A percentile compares a stretch with the other conserved stretches of the same genome.
phyloP scores from a whole-genome alignment of 1,139 yeast genomes.

The Candida neerlandica region DNA sequence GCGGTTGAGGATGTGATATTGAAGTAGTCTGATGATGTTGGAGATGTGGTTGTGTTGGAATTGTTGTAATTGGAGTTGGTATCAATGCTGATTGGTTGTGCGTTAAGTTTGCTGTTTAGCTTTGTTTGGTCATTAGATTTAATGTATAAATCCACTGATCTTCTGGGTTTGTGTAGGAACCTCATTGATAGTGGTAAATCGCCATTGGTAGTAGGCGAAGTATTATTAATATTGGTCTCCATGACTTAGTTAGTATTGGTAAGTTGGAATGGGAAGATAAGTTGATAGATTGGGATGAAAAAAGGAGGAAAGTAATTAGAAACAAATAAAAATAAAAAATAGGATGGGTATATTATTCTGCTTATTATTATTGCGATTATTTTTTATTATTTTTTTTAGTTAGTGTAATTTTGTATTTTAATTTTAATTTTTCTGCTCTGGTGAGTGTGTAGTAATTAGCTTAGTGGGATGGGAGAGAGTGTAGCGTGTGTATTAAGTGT shows the following conservation, averaged over 20 bases:
- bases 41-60: slow-evolving; percentile 1
- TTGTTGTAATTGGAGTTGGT: not conserved
- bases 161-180: slow-evolving; percentile 45
- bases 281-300: not conserved
- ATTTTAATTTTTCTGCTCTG: too few species aligned
- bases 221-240: slow-evolving; percentile 1
- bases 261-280: not conserved
- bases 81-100: slow-evolving; percentile 12
- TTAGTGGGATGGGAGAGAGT: too few species aligned
- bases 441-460: too few species aligned
- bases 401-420: not conserved
- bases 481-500: not conserved
- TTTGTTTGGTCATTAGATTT: slow-evolving; percentile 40
- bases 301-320: not conserved
- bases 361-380: not conserved
- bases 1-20: slow-evolving; percentile 2
- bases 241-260: not conserved
- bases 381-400: not conserved
- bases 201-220: slow-evolving; percentile 9
- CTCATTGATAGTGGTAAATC: slow-evolving; percentile 37
- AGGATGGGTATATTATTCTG: slow-evolving; percentile 1
- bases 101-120: slow-evolving; percentile 32
- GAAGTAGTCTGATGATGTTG: slow-evolving; percentile 12
- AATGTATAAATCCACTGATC: slow-evolving; percentile 34
- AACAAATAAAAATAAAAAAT: not conserved